Evolutionary conservation across 257 asterid species (phyloP), one percentile per base, ranked within the genome.

Genomic region (Nicotiana paniculata): DNA sequence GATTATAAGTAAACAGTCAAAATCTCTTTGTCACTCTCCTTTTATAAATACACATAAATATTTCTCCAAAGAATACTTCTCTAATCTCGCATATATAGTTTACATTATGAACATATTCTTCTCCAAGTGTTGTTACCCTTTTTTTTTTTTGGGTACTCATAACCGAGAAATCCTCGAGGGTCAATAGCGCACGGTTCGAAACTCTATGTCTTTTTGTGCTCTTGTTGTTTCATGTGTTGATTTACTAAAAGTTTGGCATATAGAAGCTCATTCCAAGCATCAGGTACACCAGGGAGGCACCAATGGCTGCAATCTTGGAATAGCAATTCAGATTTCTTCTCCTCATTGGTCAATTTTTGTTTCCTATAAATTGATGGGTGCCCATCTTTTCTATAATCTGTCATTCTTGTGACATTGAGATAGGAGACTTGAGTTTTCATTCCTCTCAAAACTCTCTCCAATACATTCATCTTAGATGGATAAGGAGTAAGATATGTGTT

Each of bases 271-370:
- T 93, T 93, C 97, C 97, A 93, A 10, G 89, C 58, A 82, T 93
- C 97, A 28, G 97, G 97, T 15, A 93, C 96, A 0, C 97, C 97
- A 2, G 97, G 97, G 1, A 93, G 95, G 79, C 97, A 93, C 96
- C 97, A 93, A 83, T 93, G 97, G 80, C 96, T 93, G 82, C 97
- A 93, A 82, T 93, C 97, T 85, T 93, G 96, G 51, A 84, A 88
- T 74, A 30, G 69, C 53, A 67, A 35, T 7, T 90, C 87, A 4
- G 82, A 18, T 67, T 55, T 80, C 77, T 77, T 89, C 87, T 93
- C 92, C 58, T 89, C 92, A 3, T 39, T 76, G 0, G 95, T 83
- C 82, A 83, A 77, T 70, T 89, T 77, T 58, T 84, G 89, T 87
- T 88, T 87, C 80, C 97, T 83, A 67, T 89, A 91, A 0, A 90